phyloP scores from a whole-genome alignment of 2,329 filamentous ascomycete genomes.

The Sporothrix humicola region DNA sequence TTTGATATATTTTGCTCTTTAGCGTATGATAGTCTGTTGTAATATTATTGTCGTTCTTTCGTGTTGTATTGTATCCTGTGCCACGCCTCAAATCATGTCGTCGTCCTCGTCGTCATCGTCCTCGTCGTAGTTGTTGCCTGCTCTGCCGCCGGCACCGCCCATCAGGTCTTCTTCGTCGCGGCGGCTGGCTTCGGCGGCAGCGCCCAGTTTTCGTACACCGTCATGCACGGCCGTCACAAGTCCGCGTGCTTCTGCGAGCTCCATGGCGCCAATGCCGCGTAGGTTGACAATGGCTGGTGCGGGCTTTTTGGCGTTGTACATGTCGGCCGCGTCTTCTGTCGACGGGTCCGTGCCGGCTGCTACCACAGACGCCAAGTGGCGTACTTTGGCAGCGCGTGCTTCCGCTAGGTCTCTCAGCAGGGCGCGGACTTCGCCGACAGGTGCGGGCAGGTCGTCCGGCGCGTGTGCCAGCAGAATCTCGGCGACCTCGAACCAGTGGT shows the following conservation, averaged over 20 bases:
- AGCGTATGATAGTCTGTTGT: not conserved
- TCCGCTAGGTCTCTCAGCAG: conserved; percentile 83
- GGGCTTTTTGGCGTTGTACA: conserved; percentile 48
- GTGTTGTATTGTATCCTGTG: conserved; percentile 49
- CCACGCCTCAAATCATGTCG: conserved; percentile 38
- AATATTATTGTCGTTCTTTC: not conserved
- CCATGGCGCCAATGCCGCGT: conserved; percentile 86
- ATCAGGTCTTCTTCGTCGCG: conserved; percentile 70
- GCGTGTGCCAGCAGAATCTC: conserved; percentile 87
- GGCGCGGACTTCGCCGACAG: conserved; percentile 74
- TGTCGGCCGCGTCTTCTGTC: conserved; percentile 52
- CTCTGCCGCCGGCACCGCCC: conserved; percentile 64
- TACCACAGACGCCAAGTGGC: conserved; percentile 58
- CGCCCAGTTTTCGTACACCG: conserved; percentile 81
- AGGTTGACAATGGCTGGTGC: conserved; percentile 60
- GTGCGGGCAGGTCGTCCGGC: conserved; percentile 74
- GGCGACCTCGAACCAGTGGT: conserved; percentile 92
- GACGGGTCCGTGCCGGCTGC: conserved; percentile 44
- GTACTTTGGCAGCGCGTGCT: conserved; percentile 86
- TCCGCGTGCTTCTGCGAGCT: conserved; percentile 82
- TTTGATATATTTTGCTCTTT: not conserved
- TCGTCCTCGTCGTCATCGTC: conserved; percentile 68
- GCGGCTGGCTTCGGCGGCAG: conserved; percentile 76
- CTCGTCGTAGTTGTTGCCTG: conserved; percentile 61
- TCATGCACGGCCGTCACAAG: conserved; percentile 89